Conservation (phyloP, 176 grass and related monocot genomes). For the Poa pratensis region DNA sequence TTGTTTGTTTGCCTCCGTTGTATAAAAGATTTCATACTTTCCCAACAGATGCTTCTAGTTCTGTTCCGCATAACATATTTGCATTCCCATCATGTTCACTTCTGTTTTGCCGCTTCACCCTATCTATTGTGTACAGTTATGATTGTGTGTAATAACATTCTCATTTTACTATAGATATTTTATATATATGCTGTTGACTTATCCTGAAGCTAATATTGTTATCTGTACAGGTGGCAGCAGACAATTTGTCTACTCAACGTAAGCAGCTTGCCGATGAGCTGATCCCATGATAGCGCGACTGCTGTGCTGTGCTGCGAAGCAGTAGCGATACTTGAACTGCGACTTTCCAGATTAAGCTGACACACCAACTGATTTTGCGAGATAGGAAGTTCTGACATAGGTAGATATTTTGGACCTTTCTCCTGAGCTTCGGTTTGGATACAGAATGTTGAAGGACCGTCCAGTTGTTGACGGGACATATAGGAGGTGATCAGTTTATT, state of each 20-base stretch:
- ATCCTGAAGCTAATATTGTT: conserved; percentile 35
- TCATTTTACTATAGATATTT: conserved; percentile 3
- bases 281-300: conserved; percentile 9
- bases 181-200: conserved; percentile 20
- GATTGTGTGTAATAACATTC: not conserved
- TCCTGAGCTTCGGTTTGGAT: conserved; percentile 6
- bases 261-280: conserved; percentile 4
- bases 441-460: not conserved
- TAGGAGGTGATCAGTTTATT: not conserved
- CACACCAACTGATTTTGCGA: conserved; percentile 24
- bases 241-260: not conserved
- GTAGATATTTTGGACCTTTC: not conserved
- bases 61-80: not conserved
- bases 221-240: conserved; percentile 22
- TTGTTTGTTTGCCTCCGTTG: not conserved
- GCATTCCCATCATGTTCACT: not conserved
- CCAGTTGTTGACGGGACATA: conserved; percentile 23
- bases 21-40: not conserved
- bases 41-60: not conserved
- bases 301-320: not conserved
- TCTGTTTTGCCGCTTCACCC: conserved; percentile 5
- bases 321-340: conserved; percentile 18
- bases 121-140: not conserved
- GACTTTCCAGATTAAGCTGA: not conserved
- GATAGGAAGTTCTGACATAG: not conserved